These are phyloP conservation scores for Botrytis aclada DNA, from an alignment of 2,329 filamentous ascomycete genomes.

Conservation along the genomic window DNA sequence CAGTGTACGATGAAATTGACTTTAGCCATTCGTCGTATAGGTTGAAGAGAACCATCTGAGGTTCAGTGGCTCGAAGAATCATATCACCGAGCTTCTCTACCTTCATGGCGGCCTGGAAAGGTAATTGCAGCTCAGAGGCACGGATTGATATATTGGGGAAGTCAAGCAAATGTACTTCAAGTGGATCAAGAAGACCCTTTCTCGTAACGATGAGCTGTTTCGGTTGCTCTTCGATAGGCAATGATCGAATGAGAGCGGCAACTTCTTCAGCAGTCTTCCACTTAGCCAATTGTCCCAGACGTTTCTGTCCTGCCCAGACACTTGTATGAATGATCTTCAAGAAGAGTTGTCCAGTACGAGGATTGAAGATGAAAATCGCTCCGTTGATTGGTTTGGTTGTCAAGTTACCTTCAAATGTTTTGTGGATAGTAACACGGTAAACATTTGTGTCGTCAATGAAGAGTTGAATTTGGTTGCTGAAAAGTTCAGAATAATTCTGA, in stretches of 20 bases:
- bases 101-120: slow-evolving; percentile 99
- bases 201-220: slow-evolving; percentile 98
- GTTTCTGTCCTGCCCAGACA: slow-evolving; percentile 98
- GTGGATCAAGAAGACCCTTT: slow-evolving; percentile 93
- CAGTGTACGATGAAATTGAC: slow-evolving; percentile 96
- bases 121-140: slow-evolving; percentile 91
- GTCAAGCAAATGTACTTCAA: slow-evolving; percentile 95
- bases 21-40: slow-evolving; percentile 98
- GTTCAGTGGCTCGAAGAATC: slow-evolving; percentile 95
- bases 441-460: slow-evolving; percentile 99
- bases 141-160: slow-evolving; percentile 99
- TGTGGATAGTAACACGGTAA: slow-evolving; percentile 98
- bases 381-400: slow-evolving; percentile 99
- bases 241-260: slow-evolving; percentile 87
- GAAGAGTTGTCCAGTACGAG: slow-evolving; percentile 95
- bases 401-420: slow-evolving; percentile 98
- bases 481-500: slow-evolving; percentile 98
- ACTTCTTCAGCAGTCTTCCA: slow-evolving; percentile 99
- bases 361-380: slow-evolving; percentile 99
- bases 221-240: slow-evolving; percentile 96
- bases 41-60: slow-evolving; percentile 99
- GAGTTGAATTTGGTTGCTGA: slow-evolving; percentile 97
- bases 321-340: slow-evolving; percentile 99
- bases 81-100: slow-evolving; percentile 99
- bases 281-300: slow-evolving; percentile 95